Conservation (phyloP, 176 grass and related monocot species). For the Hyparrhenia diplandra region DNA sequence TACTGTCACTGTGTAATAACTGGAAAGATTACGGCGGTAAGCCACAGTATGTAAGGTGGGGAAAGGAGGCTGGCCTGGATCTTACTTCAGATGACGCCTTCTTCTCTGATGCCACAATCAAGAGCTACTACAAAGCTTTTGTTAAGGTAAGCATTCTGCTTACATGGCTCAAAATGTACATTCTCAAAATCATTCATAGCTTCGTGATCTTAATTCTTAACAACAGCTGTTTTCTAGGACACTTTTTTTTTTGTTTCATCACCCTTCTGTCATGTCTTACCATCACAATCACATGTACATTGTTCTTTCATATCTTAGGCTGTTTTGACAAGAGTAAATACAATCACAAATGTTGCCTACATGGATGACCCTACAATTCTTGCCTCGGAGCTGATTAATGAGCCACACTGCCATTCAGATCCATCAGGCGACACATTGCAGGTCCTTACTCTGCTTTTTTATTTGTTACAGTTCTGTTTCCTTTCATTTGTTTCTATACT, state of each 20-base stretch:
- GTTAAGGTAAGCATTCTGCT: conserved; percentile 43
- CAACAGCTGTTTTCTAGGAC: not conserved
- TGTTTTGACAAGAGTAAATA: conserved; percentile 69
- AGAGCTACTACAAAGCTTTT: conserved; percentile 82
- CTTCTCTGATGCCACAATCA: conserved; percentile 63
- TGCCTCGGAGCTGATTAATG: conserved; percentile 90
- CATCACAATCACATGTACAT: not conserved
- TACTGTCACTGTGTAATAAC: conserved; percentile 55
- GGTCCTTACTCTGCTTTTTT: conserved; percentile 30
- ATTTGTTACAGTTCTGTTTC: not conserved
- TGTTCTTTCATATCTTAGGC: conserved; percentile 34
- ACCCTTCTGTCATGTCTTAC: not conserved
- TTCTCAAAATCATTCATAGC: no score
- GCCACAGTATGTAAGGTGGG: conserved; percentile 67
- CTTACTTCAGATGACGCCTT: conserved; percentile 67
- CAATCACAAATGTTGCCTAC: conserved; percentile 66
- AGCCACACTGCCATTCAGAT: conserved; percentile 71
- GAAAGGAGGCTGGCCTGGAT: conserved; percentile 45
- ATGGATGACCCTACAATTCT: conserved; percentile 80
- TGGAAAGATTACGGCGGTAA: conserved; percentile 83
- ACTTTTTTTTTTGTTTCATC: not conserved
- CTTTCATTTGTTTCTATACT: not conserved
- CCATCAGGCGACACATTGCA: conserved; percentile 69
- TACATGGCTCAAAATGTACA: not conserved
- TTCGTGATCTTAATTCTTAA: not conserved